phyloP scores from a whole-genome alignment of 2,329 filamentous ascomycete genomes.

The Aspergillus sp. region DNA sequence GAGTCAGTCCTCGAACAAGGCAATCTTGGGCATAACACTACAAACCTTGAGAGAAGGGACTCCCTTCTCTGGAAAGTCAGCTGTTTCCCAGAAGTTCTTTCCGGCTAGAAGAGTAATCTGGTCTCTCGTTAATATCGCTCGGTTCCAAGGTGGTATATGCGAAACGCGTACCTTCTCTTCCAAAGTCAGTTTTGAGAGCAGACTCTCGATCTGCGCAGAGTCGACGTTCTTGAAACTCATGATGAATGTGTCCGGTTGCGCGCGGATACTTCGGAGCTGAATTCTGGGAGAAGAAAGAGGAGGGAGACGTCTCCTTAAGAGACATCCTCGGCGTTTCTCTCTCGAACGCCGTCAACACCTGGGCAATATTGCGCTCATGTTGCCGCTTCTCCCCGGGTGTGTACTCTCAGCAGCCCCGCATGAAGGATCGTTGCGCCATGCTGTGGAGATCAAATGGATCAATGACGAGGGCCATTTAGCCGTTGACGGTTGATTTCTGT shows the following conservation, averaged over 20 bases:
- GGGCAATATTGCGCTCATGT: neutral
- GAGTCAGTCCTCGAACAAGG: neutral
- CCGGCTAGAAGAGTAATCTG: conserved; percentile 14
- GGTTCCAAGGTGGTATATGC: no score
- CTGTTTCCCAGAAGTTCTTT: conserved; percentile 14
- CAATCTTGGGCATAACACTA: neutral
- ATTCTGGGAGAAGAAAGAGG: neutral
- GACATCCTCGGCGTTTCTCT: neutral
- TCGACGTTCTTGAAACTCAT: conserved; percentile 9
- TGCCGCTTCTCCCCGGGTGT: neutral
- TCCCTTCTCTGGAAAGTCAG: conserved; percentile 8
- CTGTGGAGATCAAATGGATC: conserved; percentile 1
- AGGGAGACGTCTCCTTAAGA: neutral
- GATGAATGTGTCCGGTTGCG: neutral
- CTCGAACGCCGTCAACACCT: no score
- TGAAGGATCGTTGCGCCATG: conserved; percentile 4
- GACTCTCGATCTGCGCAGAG: conserved; percentile 1
- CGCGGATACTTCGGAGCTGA: neutral
- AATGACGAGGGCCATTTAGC: neutral
- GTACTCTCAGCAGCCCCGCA: neutral
- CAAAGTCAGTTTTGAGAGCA: conserved; percentile 10
- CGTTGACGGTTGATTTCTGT: neutral
- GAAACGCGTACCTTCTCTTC: conserved; percentile 9
- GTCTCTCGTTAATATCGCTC: neutral
- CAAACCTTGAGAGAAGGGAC: conserved; percentile 12